A percentile compares a stretch with the other conserved stretches of the same genome.
phyloP scores from a whole-genome alignment of 495 filamentous ascomycete genomes.

The Penicillium fimorum region DNA sequence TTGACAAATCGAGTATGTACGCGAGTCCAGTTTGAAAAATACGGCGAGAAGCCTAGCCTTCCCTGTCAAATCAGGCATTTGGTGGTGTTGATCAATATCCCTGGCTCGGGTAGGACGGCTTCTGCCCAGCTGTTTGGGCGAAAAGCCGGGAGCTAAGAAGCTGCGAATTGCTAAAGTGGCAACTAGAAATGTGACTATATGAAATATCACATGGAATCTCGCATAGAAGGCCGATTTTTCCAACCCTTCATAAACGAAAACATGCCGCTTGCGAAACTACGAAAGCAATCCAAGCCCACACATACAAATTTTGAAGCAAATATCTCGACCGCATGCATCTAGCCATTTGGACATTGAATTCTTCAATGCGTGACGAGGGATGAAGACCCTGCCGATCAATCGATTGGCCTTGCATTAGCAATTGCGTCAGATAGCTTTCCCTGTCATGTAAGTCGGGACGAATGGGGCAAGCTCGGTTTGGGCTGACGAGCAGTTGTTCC shows the following conservation, averaged over 20 bases:
- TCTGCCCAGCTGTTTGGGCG: constrained; percentile 12
- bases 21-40: constrained; percentile 10
- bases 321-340: constrained; percentile 18
- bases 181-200: constrained; percentile 7
- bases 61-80: constrained; percentile 19
- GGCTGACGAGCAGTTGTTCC: constrained; percentile 6
- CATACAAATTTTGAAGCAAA: not conserved
- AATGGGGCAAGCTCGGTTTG: constrained; percentile 4
- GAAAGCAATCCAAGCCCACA: not conserved
- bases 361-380: constrained; percentile 7
- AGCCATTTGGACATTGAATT: constrained; percentile 8
- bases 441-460: not conserved
- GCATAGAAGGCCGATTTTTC: constrained; percentile 6
- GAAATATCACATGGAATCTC: constrained; percentile 8
- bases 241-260: not conserved
- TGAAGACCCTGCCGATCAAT: constrained; percentile 13
- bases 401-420: constrained; percentile 3
- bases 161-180: constrained; percentile 14
- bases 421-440: not conserved
- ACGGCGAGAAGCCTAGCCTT: constrained; percentile 9
- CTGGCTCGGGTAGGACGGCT: constrained; percentile 30
- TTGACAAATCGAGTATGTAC: constrained; percentile 10
- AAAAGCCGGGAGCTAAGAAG: constrained; percentile 16
- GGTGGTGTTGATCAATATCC: constrained; percentile 20
- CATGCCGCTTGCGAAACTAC: not conserved